Percentiles rank a stretch among this genome's conserved stretches.
These are phyloP conservation scores for Penicillium subrubescens DNA, from an alignment of 495 filamentous ascomycete species.

Conservation along the genomic window DNA sequence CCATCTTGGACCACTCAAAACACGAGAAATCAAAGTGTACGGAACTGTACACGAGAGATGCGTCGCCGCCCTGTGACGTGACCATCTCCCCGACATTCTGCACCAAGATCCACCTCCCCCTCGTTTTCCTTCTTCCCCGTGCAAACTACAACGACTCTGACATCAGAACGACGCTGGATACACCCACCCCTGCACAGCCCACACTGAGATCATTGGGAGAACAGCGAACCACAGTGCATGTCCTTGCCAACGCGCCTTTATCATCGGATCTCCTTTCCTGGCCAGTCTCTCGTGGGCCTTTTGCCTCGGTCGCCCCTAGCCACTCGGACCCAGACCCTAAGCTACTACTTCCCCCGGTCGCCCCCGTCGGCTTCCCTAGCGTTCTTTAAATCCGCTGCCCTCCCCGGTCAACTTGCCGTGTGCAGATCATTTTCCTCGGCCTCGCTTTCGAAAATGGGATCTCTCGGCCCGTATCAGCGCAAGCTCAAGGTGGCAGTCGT, in stretches of 20 bases:
- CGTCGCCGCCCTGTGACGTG: constrained; percentile 18
- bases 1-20: background rate
- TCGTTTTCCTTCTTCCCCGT: background rate
- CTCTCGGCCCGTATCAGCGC: constrained; percentile 49
- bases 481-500: constrained; percentile 95
- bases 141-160: constrained; percentile 7
- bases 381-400: constrained; percentile 24
- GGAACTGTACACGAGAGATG: constrained; percentile 8
- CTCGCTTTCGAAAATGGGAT: constrained; percentile 41
- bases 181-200: background rate
- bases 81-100: background rate
- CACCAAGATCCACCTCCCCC: background rate
- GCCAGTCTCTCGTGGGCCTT: constrained; percentile 12
- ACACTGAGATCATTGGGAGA: background rate
- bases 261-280: constrained; percentile 30
- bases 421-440: constrained; percentile 27
- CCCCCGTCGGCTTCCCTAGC: constrained; percentile 26
- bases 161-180: constrained; percentile 13
- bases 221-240: background rate
- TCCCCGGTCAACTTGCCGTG: constrained; percentile 13
- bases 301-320: constrained; percentile 31
- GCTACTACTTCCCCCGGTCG: constrained; percentile 16
- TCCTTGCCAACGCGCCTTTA: constrained; percentile 7
- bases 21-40: background rate
- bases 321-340: constrained; percentile 23